Conservation (phyloP, 169 alveolate species). For the Theileria luwenshuni region DNA sequence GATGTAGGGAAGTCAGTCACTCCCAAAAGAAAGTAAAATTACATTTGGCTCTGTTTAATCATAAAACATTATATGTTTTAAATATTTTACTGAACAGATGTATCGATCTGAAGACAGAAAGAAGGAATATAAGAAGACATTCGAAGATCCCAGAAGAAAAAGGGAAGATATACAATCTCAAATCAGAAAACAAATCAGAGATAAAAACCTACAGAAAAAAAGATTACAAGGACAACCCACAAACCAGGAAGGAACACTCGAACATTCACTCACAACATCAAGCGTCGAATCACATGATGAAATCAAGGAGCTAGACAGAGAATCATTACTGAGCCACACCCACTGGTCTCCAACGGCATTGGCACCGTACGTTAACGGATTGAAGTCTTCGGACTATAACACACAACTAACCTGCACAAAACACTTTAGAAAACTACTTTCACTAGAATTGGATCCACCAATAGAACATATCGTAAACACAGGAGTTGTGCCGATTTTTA, state of each 20-base stretch:
- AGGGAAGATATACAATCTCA: slow-evolving; percentile 90
- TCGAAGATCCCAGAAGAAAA: slow-evolving; percentile 88
- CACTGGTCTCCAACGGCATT: slow-evolving; percentile 70
- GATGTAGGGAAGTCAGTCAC: slow-evolving; percentile 10
- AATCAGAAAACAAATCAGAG: slow-evolving; percentile 88
- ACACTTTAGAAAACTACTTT: slow-evolving; percentile 90
- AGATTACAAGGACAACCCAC: slow-evolving; percentile 70
- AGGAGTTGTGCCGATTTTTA: slow-evolving; percentile 94
- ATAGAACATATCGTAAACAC: slow-evolving; percentile 91
- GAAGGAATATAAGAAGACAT: slow-evolving; percentile 82
- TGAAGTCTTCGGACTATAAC: slow-evolving; percentile 78
- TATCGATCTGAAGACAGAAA: slow-evolving; percentile 66
- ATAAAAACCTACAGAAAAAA: slow-evolving; percentile 82
- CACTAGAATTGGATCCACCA: slow-evolving; percentile 92
- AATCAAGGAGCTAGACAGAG: slow-evolving; percentile 64
- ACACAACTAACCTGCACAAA: slow-evolving; percentile 83
- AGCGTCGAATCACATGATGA: slow-evolving; percentile 42
- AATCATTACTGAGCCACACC: slow-evolving; percentile 40
- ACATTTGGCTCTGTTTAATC: neutral
- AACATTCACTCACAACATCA: neutral
- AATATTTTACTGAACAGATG: slow-evolving; percentile 19
- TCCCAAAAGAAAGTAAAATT: neutral
- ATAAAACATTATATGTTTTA: no score
- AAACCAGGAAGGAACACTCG: slow-evolving; percentile 39
- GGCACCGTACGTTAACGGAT: slow-evolving; percentile 75